Evolutionary conservation across 306 rosid species (phyloP), one percentile per base, ranked within the genome.

Genomic region (Lathyrus tuberosus): DNA sequence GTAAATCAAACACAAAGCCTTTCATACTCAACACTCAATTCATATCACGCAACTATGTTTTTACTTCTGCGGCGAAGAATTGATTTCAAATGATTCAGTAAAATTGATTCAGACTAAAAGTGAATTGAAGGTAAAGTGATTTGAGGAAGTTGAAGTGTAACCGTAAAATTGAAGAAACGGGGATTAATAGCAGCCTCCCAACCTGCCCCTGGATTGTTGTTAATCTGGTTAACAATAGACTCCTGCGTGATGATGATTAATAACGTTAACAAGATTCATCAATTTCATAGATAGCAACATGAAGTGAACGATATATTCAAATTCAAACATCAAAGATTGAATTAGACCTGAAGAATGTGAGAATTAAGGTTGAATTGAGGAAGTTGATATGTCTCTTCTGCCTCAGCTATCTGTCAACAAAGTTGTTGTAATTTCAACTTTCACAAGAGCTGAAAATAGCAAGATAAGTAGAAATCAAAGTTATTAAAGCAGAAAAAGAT

Each of bases 121-220:
- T 24, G n/a, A n/a, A n/a, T n/a, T n/a, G n/a, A n/a, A n/a, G n/a
- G n/a, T n/a, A n/a, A n/a, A n/a, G n/a, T n/a, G n/a, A n/a, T n/a
- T n/a, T 46, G 46, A 38, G 30, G 8, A 54, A 42, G 71, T 61
- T 72, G 62, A 76, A 72, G 54, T 31, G 82, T 85, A 65, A 92
- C 98, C 14, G 98, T 86, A 63, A 76, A 90, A 79, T 90, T 86
- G 63, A 89, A 72, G 80, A 93, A 86, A 43, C 89, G 86, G 65
- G 93, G 84, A 86, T 84, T 93, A 78, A 81, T 76, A 13, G 82
- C 81, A 78, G 97, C 98, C 80, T 85, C 67, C 97, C 98, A 94
- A 67, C 97, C 94, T 53, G 98, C 97, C 31, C 64, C 64, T 17
- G 96, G 91, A 61, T 88, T 81, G 49, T 84, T 83, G 15, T 87